Conservation (phyloP, 2,329 filamentous ascomycete genomes). For the Cadophora malorum region DNA sequence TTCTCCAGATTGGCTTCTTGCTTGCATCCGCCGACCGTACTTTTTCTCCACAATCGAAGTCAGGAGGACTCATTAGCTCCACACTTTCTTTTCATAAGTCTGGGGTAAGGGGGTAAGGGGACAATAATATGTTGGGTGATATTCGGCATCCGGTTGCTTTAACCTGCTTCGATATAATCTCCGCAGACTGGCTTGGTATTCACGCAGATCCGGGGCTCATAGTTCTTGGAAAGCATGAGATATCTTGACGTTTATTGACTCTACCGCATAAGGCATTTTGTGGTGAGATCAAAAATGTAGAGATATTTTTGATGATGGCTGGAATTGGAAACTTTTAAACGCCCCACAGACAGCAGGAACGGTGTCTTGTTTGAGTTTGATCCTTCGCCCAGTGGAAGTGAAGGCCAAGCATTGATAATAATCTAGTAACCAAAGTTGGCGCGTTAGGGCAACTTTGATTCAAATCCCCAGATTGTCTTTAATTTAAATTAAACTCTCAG, state of each 20-base stretch:
- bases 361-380: conserved; percentile 9
- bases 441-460: not conserved
- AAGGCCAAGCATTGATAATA: conserved; percentile 10
- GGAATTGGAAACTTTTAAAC: not conserved
- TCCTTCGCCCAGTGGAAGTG: conserved; percentile 15
- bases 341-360: not conserved
- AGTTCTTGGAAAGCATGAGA: not conserved
- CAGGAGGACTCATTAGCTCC: conserved; percentile 14
- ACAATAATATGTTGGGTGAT: not conserved
- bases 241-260: not conserved
- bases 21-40: conserved; percentile 6
- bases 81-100: conserved; percentile 3
- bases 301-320: not conserved
- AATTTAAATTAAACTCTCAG: not conserved
- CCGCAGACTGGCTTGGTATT: not conserved
- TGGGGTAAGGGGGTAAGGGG: conserved; percentile 2
- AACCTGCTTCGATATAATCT: not conserved
- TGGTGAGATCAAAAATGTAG: not conserved
- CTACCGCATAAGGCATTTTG: not conserved
- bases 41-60: conserved; percentile 16
- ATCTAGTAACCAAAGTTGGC: not conserved
- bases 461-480: conserved; percentile 6
- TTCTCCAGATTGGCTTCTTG: conserved; percentile 6
- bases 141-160: conserved; percentile 9
- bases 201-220: not conserved